Conservation (phyloP, 768 basidiomycete species). For the Holtermannia corniformis region DNA sequence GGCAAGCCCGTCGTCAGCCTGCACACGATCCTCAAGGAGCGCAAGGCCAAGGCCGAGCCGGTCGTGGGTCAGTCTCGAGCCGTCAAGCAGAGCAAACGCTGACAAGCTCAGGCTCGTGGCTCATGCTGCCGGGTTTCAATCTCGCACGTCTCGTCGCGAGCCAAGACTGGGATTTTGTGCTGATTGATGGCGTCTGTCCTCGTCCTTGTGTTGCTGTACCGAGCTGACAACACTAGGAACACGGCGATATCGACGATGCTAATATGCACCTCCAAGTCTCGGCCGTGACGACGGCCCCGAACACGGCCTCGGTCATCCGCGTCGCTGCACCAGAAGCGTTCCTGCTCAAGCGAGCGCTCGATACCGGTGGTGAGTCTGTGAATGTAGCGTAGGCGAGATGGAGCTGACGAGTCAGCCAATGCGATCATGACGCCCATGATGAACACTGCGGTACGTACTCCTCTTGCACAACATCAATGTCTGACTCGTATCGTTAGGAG, state of each 20-base stretch:
- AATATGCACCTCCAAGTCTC: slow-evolving; percentile 28
- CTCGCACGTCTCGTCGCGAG: slow-evolving; percentile 17
- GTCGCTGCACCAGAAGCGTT: slow-evolving; percentile 19
- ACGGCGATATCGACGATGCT: slow-evolving; percentile 28
- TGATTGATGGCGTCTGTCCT: slow-evolving; percentile 11
- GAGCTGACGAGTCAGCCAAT: slow-evolving; percentile 13
- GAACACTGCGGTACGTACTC: neutral
- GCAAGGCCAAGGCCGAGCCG: slow-evolving; percentile 8
- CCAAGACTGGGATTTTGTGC: slow-evolving; percentile 18
- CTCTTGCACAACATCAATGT: too few relatives aligned
- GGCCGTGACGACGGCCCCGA: slow-evolving; percentile 12
- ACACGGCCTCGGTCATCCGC: slow-evolving; percentile 24
- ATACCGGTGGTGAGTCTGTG: slow-evolving; percentile 12
- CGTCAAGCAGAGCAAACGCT: neutral
- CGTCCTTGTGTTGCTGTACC: neutral
- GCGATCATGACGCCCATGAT: neutral
- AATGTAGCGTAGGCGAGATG: neutral
- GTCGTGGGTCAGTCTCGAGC: slow-evolving; percentile 4
- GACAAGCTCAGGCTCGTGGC: slow-evolving; percentile 9
- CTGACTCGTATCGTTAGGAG: too few relatives aligned
- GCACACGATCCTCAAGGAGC: slow-evolving; percentile 10
- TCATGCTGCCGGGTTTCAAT: slow-evolving; percentile 16
- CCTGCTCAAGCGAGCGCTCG: slow-evolving; percentile 26
- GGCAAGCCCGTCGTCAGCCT: slow-evolving; percentile 5
- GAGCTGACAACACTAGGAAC: slow-evolving; percentile 10